Evolutionary conservation across 2,329 filamentous ascomycete genomes (phyloP).

Genomic region (Hypomyces rosellus): DNA sequence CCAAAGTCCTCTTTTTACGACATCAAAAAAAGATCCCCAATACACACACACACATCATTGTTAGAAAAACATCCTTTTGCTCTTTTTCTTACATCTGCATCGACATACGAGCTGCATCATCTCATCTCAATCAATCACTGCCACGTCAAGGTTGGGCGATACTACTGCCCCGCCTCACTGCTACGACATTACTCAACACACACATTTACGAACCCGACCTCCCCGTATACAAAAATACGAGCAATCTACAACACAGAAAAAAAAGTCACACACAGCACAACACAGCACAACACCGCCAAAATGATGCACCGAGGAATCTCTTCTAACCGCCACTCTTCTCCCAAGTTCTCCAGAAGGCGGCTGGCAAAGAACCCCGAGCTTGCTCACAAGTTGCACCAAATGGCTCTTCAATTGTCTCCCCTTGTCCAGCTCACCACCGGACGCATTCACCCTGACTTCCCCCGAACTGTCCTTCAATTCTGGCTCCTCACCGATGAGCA

Average conservation of each 20-base stretch:
- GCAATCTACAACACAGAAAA: not conserved
- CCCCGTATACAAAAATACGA: no score
- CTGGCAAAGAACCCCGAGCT: conserved; percentile 46
- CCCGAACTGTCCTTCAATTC: conserved; percentile 60
- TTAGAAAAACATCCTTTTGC: no score
- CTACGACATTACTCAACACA: not conserved
- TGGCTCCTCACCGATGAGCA: conserved; percentile 67
- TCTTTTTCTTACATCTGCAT: no score
- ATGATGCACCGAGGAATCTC: conserved; percentile 29
- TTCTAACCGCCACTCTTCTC: conserved; percentile 24
- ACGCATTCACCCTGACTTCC: conserved; percentile 58
- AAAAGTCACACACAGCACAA: no score
- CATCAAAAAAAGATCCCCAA: no score
- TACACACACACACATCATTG: no score
- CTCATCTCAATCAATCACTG: no score
- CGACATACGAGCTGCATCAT: no score
- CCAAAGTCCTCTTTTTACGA: no score
- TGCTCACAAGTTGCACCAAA: conserved; percentile 55
- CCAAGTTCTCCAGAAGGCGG: conserved; percentile 22
- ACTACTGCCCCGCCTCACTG: not conserved
- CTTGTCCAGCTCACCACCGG: conserved; percentile 60
- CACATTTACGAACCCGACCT: no score
- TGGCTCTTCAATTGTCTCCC: conserved; percentile 59
- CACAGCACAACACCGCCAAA: conserved; percentile 9
- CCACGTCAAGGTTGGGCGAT: no score